phyloP scores from a whole-genome alignment of 2,329 filamentous ascomycete genomes.

The Celoporthe dispersa region DNA sequence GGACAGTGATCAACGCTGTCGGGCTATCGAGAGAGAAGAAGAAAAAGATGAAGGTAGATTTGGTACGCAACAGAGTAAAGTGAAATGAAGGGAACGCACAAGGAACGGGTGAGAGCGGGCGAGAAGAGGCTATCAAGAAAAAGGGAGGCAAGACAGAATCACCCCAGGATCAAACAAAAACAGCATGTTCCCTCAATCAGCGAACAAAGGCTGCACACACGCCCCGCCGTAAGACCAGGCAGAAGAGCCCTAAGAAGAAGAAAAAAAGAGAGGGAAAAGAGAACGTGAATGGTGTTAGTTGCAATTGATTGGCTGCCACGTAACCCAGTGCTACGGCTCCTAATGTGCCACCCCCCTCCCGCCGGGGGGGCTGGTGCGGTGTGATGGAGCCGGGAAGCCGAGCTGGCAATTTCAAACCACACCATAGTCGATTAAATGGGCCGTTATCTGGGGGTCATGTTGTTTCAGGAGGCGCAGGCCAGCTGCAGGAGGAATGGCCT shows the following conservation, averaged over 20 bases:
- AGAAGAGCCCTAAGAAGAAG: background rate
- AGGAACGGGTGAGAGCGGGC: background rate
- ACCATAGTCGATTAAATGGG: slow-evolving; percentile 25
- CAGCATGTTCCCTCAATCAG: slow-evolving; percentile 2
- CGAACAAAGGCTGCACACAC: background rate
- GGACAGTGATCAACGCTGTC: slow-evolving; percentile 28
- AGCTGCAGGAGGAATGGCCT: slow-evolving; percentile 19
- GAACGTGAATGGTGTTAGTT: background rate
- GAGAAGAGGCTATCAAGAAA: background rate
- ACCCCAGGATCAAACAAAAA: slow-evolving; percentile 5
- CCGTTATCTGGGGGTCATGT: slow-evolving; percentile 14
- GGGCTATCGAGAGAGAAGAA: background rate
- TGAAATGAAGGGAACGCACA: slow-evolving; percentile 3
- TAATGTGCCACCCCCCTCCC: slow-evolving; percentile 5
- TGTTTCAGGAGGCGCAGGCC: slow-evolving; percentile 25
- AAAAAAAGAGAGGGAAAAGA: background rate
- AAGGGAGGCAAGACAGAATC: background rate
- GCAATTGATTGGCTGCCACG: slow-evolving; percentile 22
- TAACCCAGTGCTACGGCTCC: slow-evolving; percentile 17
- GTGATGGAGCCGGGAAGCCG: slow-evolving; percentile 19
- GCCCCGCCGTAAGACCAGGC: background rate
- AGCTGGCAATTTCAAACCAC: slow-evolving; percentile 24
- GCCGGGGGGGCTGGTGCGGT: too few relatives aligned
- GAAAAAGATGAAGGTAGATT: background rate
- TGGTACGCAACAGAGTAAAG: background rate